phyloP scores from a whole-genome alignment of 1,284 basidiomycete genomes.

The Moesziomyces antarcticus region DNA sequence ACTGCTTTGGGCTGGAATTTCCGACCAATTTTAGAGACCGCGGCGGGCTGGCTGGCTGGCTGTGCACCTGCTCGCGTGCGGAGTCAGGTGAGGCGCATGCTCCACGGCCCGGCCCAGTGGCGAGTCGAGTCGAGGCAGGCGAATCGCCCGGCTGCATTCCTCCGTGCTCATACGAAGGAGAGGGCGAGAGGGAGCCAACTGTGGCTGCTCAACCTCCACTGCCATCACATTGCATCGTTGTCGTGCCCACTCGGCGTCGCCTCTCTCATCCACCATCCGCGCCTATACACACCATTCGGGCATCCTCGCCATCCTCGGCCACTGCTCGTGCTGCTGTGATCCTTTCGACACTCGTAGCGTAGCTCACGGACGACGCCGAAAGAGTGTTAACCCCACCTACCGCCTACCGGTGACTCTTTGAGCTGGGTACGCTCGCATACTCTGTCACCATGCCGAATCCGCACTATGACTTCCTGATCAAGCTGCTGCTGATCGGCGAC shows the following conservation, averaged over 20 bases:
- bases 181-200: too few relatives aligned
- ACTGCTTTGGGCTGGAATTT: neutral
- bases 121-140: neutral
- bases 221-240: neutral
- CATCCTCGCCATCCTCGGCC: too few relatives aligned
- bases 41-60: too few relatives aligned
- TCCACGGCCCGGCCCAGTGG: too few relatives aligned
- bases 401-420: neutral
- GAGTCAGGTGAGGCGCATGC: neutral
- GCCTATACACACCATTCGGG: too few relatives aligned
- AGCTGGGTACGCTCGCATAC: conserved; percentile 8
- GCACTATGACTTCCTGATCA: conserved; percentile 65
- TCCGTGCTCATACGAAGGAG: neutral
- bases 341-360: too few relatives aligned
- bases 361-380: too few relatives aligned
- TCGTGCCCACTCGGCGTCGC: too few relatives aligned
- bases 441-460: conserved; percentile 60
- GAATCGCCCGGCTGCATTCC: neutral
- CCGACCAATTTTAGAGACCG: neutral
- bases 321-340: too few relatives aligned
- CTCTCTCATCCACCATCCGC: too few relatives aligned
- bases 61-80: too few relatives aligned
- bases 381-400: too few relatives aligned
- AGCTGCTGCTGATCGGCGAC: conserved; percentile 62
- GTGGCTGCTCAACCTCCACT: neutral